phyloP scores from a whole-genome alignment of 148 eudicot species.

The Chenopodium quinoa region DNA sequence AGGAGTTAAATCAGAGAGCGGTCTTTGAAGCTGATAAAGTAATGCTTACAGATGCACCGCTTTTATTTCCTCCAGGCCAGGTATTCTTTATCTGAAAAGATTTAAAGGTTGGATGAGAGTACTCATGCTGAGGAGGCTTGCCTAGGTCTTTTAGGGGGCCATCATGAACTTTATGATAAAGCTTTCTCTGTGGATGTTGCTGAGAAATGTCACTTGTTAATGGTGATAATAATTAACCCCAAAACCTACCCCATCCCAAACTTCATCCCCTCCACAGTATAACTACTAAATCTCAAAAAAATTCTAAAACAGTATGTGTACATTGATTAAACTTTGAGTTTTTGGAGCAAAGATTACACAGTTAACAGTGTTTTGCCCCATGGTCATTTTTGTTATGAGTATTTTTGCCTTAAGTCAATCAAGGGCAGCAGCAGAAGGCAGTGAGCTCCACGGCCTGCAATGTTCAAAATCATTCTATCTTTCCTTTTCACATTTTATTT shows the following conservation, averaged over 20 bases:
- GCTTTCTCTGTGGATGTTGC: conserved; percentile 1
- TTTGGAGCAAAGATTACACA: background rate
- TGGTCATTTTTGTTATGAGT: background rate
- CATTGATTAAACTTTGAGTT: background rate
- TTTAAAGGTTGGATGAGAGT: conserved; percentile 1
- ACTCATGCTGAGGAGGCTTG: background rate
- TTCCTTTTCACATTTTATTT: background rate
- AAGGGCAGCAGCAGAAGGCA: background rate
- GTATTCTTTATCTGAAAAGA: conserved; percentile 31
- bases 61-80: conserved; percentile 96
- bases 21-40: conserved; percentile 71
- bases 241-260: background rate
- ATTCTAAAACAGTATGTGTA: background rate
- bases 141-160: too few relatives aligned
- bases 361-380: background rate
- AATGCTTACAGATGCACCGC: conserved; percentile 88
- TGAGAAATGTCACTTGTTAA: background rate
- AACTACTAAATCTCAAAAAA: too few relatives aligned
- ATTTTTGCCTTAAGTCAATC: background rate
- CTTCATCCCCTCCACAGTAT: background rate
- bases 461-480: background rate
- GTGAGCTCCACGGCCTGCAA: background rate
- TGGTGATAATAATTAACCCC: background rate
- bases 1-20: conserved; percentile 59
- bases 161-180: background rate